Percentiles rank a stretch among this genome's conserved stretches.
Evolutionary conservation across 2,329 filamentous ascomycete species (phyloP).

Genomic region (Ascochyta fabae): DNA sequence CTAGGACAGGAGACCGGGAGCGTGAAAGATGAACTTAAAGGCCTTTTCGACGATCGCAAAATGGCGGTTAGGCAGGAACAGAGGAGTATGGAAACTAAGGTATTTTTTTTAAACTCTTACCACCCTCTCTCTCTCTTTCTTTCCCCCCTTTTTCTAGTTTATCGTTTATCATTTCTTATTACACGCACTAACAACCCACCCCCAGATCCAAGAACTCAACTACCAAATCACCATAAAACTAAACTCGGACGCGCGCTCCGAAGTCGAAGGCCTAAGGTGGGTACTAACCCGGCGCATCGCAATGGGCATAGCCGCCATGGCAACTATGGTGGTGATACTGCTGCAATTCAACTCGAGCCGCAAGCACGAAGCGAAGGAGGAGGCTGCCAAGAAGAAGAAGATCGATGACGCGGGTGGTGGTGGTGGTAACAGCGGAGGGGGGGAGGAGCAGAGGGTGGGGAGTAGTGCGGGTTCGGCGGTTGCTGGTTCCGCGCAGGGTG

Average conservation of each 20-base stretch:
- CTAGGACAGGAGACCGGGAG: slow-evolving; percentile 82
- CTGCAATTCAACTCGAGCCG: slow-evolving; percentile 13
- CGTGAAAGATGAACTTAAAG: slow-evolving; percentile 89
- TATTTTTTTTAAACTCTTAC: slow-evolving; percentile 43
- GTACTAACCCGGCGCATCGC: slow-evolving; percentile 71
- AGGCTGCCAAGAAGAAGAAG: slow-evolving; percentile 41
- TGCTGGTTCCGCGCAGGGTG: slow-evolving; percentile 15
- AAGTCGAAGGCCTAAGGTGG: slow-evolving; percentile 92
- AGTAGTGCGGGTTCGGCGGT: not conserved
- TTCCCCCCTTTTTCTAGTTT: too few relatives aligned
- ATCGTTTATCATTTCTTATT: too few relatives aligned
- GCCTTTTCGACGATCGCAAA: slow-evolving; percentile 94
- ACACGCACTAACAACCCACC: too few relatives aligned
- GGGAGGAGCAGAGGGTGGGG: not conserved
- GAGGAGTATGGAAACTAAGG: slow-evolving; percentile 79
- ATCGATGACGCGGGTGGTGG: slow-evolving; percentile 27
- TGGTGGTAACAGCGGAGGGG: too few relatives aligned
- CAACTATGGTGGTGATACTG: slow-evolving; percentile 14
- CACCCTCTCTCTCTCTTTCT: too few relatives aligned
- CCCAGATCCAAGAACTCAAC: slow-evolving; percentile 86
- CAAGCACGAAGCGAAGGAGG: slow-evolving; percentile 48
- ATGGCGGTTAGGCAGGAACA: slow-evolving; percentile 92
- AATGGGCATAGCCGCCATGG: slow-evolving; percentile 52
- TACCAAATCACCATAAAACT: slow-evolving; percentile 93
- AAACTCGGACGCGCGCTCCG: slow-evolving; percentile 87